Conservation (phyloP, 352 stramenopile species). For the Globisporangium spiculum region DNA sequence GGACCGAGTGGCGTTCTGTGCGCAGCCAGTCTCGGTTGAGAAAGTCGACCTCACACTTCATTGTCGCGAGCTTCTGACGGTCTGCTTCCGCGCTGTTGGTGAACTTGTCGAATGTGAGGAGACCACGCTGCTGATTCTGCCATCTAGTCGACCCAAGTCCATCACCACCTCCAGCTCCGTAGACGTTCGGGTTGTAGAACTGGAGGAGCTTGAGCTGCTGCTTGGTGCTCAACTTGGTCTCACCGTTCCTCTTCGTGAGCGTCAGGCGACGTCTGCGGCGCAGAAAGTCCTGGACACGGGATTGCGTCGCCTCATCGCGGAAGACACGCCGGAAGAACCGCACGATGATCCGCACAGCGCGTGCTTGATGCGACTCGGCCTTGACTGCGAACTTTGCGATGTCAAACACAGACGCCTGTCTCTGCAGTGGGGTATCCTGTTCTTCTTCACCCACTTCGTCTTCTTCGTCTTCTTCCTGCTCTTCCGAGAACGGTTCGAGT, state of each 20-base stretch:
- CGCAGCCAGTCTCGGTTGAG: conserved; percentile 16
- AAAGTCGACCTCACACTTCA: conserved; percentile 10
- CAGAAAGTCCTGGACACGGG: conserved; percentile 28
- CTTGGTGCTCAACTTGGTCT: conserved; percentile 27
- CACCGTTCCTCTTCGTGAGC: conserved; percentile 19
- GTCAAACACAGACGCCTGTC: conserved; percentile 2
- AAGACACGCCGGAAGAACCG: conserved; percentile 46
- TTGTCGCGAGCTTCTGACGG: conserved; percentile 11
- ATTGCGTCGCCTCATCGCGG: conserved; percentile 25
- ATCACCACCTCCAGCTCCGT: neutral
- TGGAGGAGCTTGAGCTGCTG: conserved; percentile 56
- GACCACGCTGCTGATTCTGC: neutral
- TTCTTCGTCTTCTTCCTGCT: conserved; percentile 2
- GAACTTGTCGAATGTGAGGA: neutral
- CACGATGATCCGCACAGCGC: conserved; percentile 54
- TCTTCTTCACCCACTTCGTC: neutral
- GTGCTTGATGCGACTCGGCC: conserved; percentile 28
- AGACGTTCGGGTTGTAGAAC: conserved; percentile 63
- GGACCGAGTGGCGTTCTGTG: neutral
- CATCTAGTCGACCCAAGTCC: neutral
- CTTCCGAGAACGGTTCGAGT: neutral
- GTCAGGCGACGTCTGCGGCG: conserved; percentile 27
- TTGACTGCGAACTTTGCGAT: conserved; percentile 4
- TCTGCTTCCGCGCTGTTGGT: conserved; percentile 3
- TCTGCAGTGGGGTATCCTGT: neutral